Evolutionary conservation across 768 basidiomycete genomes (phyloP).

Genomic region (Leucocoprinus leucothites): DNA sequence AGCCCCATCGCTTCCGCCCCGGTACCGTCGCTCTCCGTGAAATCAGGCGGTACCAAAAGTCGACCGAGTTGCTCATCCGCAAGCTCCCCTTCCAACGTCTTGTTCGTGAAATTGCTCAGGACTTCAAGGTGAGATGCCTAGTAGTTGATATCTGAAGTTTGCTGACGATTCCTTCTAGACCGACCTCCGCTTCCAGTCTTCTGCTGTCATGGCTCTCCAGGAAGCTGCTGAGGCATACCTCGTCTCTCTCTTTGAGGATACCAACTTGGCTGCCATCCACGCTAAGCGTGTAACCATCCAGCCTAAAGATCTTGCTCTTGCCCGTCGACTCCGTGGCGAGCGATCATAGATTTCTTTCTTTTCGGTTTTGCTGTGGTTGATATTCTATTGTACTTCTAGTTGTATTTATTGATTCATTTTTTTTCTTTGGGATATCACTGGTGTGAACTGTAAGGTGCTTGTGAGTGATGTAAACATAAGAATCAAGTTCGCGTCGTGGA

Average conservation of each 20-base stretch:
- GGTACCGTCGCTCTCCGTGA: slow-evolving; percentile 94
- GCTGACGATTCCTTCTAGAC: slow-evolving; percentile 48
- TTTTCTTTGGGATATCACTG: too few relatives aligned
- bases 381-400: slow-evolving; percentile 27
- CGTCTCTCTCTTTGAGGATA: slow-evolving; percentile 80
- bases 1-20: slow-evolving; percentile 87
- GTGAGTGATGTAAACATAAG: too few relatives aligned
- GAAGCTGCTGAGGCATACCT: slow-evolving; percentile 89
- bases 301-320: slow-evolving; percentile 74
- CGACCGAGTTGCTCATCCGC: slow-evolving; percentile 88
- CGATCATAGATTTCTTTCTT: slow-evolving; percentile 41
- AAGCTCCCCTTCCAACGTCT: slow-evolving; percentile 95
- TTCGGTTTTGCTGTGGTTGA: slow-evolving; percentile 20
- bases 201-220: slow-evolving; percentile 88
- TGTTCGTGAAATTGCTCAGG: slow-evolving; percentile 93
- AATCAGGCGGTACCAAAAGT: slow-evolving; percentile 90
- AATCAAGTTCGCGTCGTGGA: too few relatives aligned
- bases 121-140: slow-evolving; percentile 66
- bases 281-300: slow-evolving; percentile 89
- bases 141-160: too few relatives aligned
- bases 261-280: slow-evolving; percentile 83
- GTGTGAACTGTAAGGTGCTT: too few relatives aligned
- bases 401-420: slow-evolving; percentile 31
- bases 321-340: slow-evolving; percentile 69
- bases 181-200: slow-evolving; percentile 92